phyloP scores from a whole-genome alignment of 2,329 filamentous ascomycete species.

The Xylaria sp. region DNA sequence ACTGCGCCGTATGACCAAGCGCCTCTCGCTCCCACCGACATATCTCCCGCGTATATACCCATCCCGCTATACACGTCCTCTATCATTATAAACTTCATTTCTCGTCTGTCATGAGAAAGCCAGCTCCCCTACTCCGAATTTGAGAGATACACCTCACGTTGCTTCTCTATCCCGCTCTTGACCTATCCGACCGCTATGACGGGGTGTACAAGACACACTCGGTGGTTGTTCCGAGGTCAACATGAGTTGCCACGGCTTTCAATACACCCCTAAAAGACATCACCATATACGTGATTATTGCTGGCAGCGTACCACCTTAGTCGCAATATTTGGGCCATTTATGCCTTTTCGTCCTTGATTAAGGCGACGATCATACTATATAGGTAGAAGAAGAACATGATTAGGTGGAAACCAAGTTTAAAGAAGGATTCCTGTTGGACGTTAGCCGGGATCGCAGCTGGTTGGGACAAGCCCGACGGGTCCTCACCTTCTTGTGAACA shows the following conservation, averaged over 20 bases:
- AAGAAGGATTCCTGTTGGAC: conserved; percentile 88
- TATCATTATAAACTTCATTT: conserved; percentile 26
- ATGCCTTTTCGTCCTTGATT: conserved; percentile 93
- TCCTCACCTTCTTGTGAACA: conserved; percentile 91
- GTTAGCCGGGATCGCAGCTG: conserved; percentile 30
- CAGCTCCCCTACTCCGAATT: neutral
- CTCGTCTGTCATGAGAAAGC: conserved; percentile 14
- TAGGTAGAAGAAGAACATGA: conserved; percentile 99
- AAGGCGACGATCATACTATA: conserved; percentile 98
- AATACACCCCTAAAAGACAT: conserved; percentile 5
- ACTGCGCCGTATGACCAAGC: conserved; percentile 34
- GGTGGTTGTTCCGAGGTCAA: conserved; percentile 11
- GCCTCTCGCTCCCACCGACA: conserved; percentile 26
- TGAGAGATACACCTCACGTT: conserved; percentile 17
- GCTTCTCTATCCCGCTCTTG: conserved; percentile 11
- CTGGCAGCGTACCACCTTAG: conserved; percentile 3
- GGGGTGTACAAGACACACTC: conserved; percentile 27
- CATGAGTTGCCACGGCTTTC: neutral
- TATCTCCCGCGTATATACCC: conserved; percentile 20
- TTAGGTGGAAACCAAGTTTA: conserved; percentile 97
- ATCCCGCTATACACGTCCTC: conserved; percentile 32
- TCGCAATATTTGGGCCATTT: conserved; percentile 52
- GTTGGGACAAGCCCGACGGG: no score
- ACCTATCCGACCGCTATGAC: conserved; percentile 6
- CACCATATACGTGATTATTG: conserved; percentile 9